These are phyloP conservation scores for Gnomoniopsis sp. DNA, from an alignment of 2,329 filamentous ascomycete genomes.

Conservation along the genomic window DNA sequence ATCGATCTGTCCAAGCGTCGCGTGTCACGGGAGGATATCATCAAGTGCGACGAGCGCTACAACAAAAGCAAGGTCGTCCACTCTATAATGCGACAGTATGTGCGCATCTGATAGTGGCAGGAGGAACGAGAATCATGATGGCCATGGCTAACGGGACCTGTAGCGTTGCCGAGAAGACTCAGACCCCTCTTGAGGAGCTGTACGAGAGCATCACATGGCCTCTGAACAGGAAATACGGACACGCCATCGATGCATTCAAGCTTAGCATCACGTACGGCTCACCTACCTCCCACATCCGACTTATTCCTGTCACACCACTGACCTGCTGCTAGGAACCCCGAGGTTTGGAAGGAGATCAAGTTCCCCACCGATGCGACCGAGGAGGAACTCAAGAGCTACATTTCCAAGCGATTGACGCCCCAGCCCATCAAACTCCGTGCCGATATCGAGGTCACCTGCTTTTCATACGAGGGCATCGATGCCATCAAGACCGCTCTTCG, in stretches of 20 bases:
- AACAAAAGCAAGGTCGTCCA: conserved; percentile 99
- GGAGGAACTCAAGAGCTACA: conserved; percentile 91
- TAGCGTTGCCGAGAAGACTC: conserved; percentile 92
- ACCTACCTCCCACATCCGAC: conserved; percentile 4
- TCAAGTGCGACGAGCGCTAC: conserved; percentile 98
- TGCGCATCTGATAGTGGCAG: not conserved
- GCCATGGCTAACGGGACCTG: not conserved
- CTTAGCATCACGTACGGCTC: conserved; percentile 81
- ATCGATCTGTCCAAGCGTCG: conserved; percentile 98
- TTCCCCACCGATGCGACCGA: conserved; percentile 84
- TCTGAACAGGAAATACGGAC: conserved; percentile 94
- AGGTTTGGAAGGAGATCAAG: conserved; percentile 89
- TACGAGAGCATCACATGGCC: conserved; percentile 97
- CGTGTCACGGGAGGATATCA: conserved; percentile 94
- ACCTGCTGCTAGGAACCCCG: conserved; percentile 67
- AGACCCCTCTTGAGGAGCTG: conserved; percentile 87
- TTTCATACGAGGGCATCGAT: conserved; percentile 96
- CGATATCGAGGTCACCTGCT: conserved; percentile 94
- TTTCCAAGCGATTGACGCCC: conserved; percentile 92
- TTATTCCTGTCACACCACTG: not conserved
- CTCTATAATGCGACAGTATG: conserved; percentile 80
- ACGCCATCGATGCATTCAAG: conserved; percentile 97
- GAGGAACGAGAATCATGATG: not conserved
- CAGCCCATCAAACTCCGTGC: conserved; percentile 99
- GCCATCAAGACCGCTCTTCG: conserved; percentile 92